Conservation (phyloP, 176 grass and related monocot genomes). For the Triticum turgidum region DNA sequence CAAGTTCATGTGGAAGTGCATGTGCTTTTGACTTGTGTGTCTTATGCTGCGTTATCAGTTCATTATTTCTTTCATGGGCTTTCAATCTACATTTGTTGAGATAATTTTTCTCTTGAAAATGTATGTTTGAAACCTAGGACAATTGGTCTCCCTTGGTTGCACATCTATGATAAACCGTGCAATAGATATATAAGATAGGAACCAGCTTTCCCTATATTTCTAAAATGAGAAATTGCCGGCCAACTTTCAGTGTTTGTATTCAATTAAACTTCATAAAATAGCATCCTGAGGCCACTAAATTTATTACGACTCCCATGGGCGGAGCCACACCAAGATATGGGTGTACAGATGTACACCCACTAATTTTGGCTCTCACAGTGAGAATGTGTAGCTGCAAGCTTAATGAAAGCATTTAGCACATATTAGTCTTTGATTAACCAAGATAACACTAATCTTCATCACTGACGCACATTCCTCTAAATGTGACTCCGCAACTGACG, state of each 20-base stretch:
- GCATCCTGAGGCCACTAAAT: constrained; percentile 2
- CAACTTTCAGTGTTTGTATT: neutral
- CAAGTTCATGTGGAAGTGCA: neutral
- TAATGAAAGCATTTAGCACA: no score
- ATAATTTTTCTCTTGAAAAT: neutral
- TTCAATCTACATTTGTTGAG: neutral
- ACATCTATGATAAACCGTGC: constrained; percentile 7
- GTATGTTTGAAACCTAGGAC: neutral
- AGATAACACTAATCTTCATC: no score
- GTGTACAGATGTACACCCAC: no score
- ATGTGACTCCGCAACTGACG: neutral
- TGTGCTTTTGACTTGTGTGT: neutral
- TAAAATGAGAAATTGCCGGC: neutral
- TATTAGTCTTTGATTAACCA: no score
- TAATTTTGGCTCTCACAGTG: no score
- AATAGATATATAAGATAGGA: constrained; percentile 15
- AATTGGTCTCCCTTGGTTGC: neutral
- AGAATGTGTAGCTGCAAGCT: no score
- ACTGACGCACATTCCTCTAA: no score
- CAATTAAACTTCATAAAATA: neutral
- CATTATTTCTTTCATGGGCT: constrained; percentile 20
- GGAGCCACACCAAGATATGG: no score
- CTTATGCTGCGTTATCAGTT: neutral
- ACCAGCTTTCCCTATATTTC: constrained; percentile 11
- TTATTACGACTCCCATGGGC: constrained; percentile 1